Percentiles rank a stretch among this genome's conserved stretches.
These are phyloP conservation scores for Allium fistulosum DNA, from an alignment of 106 monocot genomes.

Conservation along the genomic window DNA sequence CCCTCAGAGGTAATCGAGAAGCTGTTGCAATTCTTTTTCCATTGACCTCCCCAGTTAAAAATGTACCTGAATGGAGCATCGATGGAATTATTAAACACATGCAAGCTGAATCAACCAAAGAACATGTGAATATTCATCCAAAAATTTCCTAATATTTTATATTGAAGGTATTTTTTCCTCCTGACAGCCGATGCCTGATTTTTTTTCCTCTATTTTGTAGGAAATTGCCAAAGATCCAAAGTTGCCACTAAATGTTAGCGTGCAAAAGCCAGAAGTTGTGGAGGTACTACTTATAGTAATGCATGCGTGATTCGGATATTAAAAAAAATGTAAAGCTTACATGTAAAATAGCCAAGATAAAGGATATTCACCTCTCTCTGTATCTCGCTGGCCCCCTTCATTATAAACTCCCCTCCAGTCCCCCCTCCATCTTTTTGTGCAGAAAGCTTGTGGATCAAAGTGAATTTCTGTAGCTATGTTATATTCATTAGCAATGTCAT, in stretches of 20 bases:
- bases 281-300: slow-evolving; percentile 28
- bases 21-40: slow-evolving; percentile 73
- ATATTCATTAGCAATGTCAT: too few species aligned
- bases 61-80: slow-evolving; percentile 60
- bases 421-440: too few species aligned
- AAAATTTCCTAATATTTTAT: neutral
- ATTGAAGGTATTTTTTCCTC: neutral
- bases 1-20: slow-evolving; percentile 53
- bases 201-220: slow-evolving; percentile 26
- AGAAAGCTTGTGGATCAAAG: too few species aligned
- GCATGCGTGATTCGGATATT: neutral
- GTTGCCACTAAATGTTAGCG: slow-evolving; percentile 8
- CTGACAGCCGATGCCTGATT: too few species aligned
- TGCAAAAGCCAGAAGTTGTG: slow-evolving; percentile 27
- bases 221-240: slow-evolving; percentile 18
- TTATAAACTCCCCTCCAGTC: too few species aligned
- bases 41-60: slow-evolving; percentile 53
- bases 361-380: too few species aligned
- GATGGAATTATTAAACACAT: slow-evolving; percentile 63
- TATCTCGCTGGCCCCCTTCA: too few species aligned
- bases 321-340: neutral
- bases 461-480: too few species aligned
- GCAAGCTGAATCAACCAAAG: slow-evolving; percentile 38
- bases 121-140: slow-evolving; percentile 18
- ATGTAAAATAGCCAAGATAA: too few species aligned